Conservation (phyloP, 805 yeast species). For the Candida qinlingensis region DNA sequence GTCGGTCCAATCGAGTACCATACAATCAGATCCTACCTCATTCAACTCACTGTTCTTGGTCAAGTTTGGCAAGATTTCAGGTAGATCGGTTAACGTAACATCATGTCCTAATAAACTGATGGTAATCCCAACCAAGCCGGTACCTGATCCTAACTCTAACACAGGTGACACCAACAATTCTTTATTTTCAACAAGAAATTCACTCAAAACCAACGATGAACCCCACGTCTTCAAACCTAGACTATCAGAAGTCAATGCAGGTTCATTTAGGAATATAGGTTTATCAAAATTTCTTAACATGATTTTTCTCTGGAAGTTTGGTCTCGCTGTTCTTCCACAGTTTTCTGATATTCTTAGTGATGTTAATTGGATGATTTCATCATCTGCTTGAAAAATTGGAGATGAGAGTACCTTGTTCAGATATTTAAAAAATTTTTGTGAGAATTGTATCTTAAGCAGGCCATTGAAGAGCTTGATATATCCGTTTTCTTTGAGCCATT, state of each 20-base stretch:
- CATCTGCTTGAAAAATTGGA: conserved; percentile 31
- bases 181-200: conserved; percentile 38
- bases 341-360: conserved; percentile 68
- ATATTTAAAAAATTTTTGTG: conserved; percentile 38
- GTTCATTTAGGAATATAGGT: conserved; percentile 53
- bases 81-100: conserved; percentile 62
- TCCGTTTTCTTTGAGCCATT: conserved; percentile 41
- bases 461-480: conserved; percentile 27
- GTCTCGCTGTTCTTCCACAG: conserved; percentile 82
- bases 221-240: conserved; percentile 97
- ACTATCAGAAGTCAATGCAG: conserved; percentile 80
- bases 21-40: conserved; percentile 33
- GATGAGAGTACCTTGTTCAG: conserved; percentile 45
- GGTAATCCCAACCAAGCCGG: conserved; percentile 83
- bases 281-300: conserved; percentile 33
- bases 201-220: conserved; percentile 67
- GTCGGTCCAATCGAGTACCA: conserved; percentile 73
- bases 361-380: conserved; percentile 46
- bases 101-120: conserved; percentile 46
- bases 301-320: conserved; percentile 60
- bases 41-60: conserved; percentile 54
- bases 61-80: conserved; percentile 70
- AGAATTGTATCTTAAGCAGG: conserved; percentile 29
- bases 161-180: conserved; percentile 24
- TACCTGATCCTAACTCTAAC: conserved; percentile 91